Conservation (phyloP, 345 rosid species). For the Reutealis trisperma region DNA sequence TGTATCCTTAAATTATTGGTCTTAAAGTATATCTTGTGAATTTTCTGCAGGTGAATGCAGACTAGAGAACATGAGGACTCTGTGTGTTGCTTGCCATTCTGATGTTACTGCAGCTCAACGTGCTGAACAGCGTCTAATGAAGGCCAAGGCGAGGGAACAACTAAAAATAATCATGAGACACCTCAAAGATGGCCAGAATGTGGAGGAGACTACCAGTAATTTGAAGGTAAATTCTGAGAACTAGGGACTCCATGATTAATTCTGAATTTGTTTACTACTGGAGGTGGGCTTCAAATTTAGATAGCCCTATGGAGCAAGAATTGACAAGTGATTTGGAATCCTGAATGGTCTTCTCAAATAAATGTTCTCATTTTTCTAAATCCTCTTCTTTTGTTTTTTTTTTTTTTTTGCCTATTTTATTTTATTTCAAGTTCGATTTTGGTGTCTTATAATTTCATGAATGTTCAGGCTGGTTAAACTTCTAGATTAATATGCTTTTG, state of each 20-base stretch:
- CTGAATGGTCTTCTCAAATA: neutral
- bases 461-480: neutral
- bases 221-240: conserved; percentile 34
- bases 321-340: neutral
- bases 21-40: conserved; percentile 10
- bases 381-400: neutral
- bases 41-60: conserved; percentile 70
- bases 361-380: no score
- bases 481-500: neutral
- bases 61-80: conserved; percentile 93
- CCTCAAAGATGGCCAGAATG: conserved; percentile 36
- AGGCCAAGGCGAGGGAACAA: conserved; percentile 62
- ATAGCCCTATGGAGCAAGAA: neutral
- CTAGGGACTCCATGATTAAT: neutral
- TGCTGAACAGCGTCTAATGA: conserved; percentile 52
- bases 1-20: neutral
- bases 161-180: conserved; percentile 51
- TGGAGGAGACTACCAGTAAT: conserved; percentile 24
- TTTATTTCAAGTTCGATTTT: no score
- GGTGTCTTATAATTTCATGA: no score
- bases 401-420: no score
- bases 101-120: conserved; percentile 76
- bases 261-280: neutral
- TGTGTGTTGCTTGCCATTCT: conserved; percentile 85
- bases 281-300: neutral